A percentile compares a stretch with the other conserved stretches of the same genome.
These are phyloP conservation scores for Draba incana DNA, from an alignment of 345 rosid genomes.

Conservation along the genomic window DNA sequence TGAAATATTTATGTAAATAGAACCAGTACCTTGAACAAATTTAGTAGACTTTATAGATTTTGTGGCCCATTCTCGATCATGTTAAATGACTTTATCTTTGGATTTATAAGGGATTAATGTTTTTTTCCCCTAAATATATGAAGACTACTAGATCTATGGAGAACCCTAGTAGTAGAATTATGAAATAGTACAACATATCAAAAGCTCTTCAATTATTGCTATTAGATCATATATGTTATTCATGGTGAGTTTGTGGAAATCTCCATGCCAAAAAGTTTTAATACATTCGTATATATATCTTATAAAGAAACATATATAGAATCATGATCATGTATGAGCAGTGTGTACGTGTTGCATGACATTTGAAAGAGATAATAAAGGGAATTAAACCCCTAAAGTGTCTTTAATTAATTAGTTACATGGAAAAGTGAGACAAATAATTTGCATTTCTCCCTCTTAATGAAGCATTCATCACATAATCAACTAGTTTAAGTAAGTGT, in stretches of 20 bases:
- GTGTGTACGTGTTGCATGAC: constrained; percentile 3
- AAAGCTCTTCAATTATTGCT: not conserved
- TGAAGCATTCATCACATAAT: constrained; percentile 17
- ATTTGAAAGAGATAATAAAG: constrained; percentile 9
- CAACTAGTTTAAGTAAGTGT: constrained; percentile 11
- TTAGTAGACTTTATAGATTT: too few species aligned
- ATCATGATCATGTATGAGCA: not conserved
- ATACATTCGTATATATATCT: not conserved
- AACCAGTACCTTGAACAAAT: constrained; percentile 3
- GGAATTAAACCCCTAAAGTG: constrained; percentile 9
- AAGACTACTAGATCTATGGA: not conserved
- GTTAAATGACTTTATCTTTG: not conserved
- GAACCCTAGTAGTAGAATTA: not conserved
- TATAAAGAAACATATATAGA: constrained; percentile 12
- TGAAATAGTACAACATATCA: not conserved
- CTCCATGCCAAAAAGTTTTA: too few species aligned
- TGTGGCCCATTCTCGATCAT: not conserved
- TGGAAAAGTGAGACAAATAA: constrained; percentile 31
- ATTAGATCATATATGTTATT: too few species aligned
- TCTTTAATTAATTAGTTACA: constrained; percentile 37
- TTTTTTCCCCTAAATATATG: not conserved
- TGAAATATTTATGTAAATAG: not conserved
- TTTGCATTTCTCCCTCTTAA: not conserved
- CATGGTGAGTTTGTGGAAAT: not conserved
- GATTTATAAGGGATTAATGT: not conserved